Evolutionary conservation across 2,329 filamentous ascomycete genomes (phyloP), one percentile per base, ranked within the genome.

Genomic region (Macrophomina tecta): DNA sequence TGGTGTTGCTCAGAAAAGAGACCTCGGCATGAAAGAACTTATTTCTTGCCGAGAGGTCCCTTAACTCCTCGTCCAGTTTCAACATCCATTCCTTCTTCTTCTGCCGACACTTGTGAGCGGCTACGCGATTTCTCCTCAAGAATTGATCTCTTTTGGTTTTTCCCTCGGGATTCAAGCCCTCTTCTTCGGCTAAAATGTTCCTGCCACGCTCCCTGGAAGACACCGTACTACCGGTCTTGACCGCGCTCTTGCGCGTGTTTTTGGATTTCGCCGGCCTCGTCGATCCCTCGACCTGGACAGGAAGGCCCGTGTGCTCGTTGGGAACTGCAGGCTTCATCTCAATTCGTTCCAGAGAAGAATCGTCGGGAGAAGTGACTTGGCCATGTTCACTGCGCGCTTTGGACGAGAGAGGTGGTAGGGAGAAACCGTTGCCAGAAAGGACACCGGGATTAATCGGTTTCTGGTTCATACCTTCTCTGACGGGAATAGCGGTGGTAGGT

Each of bases 91-190:
- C 83, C 75, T 88, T 88, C 77, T 88, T 87, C 79, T 91, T 91
- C 72, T 90, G 86, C 3, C 90, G 86, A 73, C 90, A 93, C 74
- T 92, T 92, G 75, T 88, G 90, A 1, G 91, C 90, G 0, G 91
- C 90, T 2, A 90, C 80, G 9, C 90, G 84, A 75, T 93, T 93
- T 68, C 90, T 86, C 76, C 91, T 88, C 0, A 92, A 82, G 71
- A 68, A 65, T 4, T 52, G 36, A n/a, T 67, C 51, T 9, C 68
- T 52, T 30, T 61, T 67, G 7, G 52, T 45, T 16, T 38, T 32
- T 7, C 51, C 48, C n/a, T 67, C 65, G 4, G 65, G 45, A n/a
- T 61, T 34, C 45, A 62, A 18, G 12, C n/a, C 36, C 4, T 56
- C 40, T 14, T 51, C 58, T 2, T 62, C 58, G n/a, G n/a, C 42